Base-by-base conservation (phyloP, 2,329 filamentous ascomycete species). In the Pleoardoris graminearum region DNA sequence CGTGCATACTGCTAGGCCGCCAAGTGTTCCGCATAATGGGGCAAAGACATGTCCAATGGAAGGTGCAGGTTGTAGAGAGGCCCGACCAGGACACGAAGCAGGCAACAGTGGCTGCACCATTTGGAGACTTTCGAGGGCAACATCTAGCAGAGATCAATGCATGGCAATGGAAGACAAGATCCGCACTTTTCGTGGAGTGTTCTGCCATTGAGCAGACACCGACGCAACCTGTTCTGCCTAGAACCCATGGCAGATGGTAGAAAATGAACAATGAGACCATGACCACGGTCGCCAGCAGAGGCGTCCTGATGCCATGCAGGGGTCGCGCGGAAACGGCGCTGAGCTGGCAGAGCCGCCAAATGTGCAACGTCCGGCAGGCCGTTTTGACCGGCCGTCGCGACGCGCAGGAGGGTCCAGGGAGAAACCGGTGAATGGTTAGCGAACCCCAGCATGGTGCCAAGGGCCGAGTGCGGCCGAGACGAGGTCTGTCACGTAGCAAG, bases 401-500 rank as follows among this genome's bases (percentile, higher is more conserved):
- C 58, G 48, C 57, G 59, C 60, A 59, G 43, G 53, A 56, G 58
- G 48, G 51, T 53, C 35, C 51, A 48, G 44, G 52, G 49, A 57
- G 55, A 50, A 38, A 63, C 65, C 65, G 66, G 67, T 67, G 61
- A 68, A 50, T 35, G 45, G 36, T 57, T 51, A 55, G 22, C 43
- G 25, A 27, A 10, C 6, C 25, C 10, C 6, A 27, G 25, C n/a
- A n/a, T n/a, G n/a, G n/a, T n/a, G n/a, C n/a, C n/a, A n/a, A n/a
- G n/a, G n/a, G n/a, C n/a, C n/a, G n/a, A 16, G 17, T 17, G 14
- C 16, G 33, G n/a, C 7, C 14, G 7, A 4, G 17, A 7, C 10
- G 36, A 2, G 16, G 3, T 38, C 2, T 5, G 19, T 2, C 10
- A 7, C 17, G 7, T 38, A 19, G 16, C 3, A 5, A 22, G 10